phyloP scores from a whole-genome alignment of 139 green algal genomes.

The Coelastrella sp. region DNA sequence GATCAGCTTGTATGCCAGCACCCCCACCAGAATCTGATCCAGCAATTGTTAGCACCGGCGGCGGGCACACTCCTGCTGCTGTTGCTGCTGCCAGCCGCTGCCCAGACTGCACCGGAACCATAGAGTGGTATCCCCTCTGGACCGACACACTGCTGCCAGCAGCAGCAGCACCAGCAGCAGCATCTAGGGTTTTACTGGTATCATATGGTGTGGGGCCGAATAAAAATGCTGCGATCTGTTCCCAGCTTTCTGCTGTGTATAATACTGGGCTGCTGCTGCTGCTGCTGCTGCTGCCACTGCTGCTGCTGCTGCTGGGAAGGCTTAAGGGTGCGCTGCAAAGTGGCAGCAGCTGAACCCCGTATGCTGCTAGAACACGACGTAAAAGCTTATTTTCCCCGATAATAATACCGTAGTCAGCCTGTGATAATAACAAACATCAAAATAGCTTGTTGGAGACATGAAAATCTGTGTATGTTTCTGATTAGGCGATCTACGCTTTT shows the following conservation, averaged over 20 bases:
- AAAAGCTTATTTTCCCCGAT: conserved; percentile 73
- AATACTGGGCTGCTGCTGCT: conserved; percentile 31
- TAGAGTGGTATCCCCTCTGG: not conserved
- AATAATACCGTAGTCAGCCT: conserved; percentile 83
- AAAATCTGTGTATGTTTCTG: too few relatives aligned
- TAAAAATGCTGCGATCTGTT: conserved; percentile 64
- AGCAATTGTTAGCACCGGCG: conserved; percentile 85
- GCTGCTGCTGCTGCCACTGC: too few relatives aligned
- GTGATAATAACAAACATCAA: not conserved
- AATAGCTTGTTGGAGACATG: too few relatives aligned
- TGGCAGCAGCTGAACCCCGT: conserved; percentile 54
- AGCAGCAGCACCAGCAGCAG: not conserved
- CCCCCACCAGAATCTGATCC: conserved; percentile 95
- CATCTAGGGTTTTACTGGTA: not conserved
- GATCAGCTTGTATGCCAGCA: conserved; percentile 93
- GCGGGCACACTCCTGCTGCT: conserved; percentile 44
- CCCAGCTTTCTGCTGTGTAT: conserved; percentile 57
- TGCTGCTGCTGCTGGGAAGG: not conserved
- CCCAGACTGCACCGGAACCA: not conserved
- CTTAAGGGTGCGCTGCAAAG: conserved; percentile 54
- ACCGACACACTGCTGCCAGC: not conserved
- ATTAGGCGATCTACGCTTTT: too few relatives aligned
- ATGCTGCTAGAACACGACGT: conserved; percentile 49
- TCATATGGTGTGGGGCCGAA: conserved; percentile 44
- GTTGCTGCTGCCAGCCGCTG: conserved; percentile 18